Evolutionary conservation across 768 basidiomycete species (phyloP).

Genomic region (Mycena pura): DNA sequence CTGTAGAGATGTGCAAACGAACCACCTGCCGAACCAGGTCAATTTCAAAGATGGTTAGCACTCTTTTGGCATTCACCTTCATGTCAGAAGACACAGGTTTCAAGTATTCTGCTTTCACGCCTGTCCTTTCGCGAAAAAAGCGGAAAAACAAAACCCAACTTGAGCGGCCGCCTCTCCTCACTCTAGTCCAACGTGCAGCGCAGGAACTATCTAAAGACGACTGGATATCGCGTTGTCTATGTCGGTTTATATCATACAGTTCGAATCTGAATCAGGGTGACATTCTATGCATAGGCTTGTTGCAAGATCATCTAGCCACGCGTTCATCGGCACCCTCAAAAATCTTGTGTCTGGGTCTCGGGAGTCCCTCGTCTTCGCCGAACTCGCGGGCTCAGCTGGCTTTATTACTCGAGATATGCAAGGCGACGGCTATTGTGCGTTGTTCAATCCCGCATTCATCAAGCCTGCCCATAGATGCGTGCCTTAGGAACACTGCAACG

Average conservation of each 20-base stretch:
- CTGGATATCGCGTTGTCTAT: slow-evolving; percentile 63
- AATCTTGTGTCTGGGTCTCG: slow-evolving; percentile 76
- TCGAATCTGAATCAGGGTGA: not conserved
- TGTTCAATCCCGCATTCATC: slow-evolving; percentile 12
- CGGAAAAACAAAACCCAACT: slow-evolving; percentile 46
- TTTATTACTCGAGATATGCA: slow-evolving; percentile 63
- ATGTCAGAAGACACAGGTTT: slow-evolving; percentile 26
- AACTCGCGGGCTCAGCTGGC: slow-evolving; percentile 74
- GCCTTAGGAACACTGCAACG: slow-evolving; percentile 52
- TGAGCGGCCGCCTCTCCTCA: slow-evolving; percentile 41
- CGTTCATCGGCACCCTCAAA: slow-evolving; percentile 35
- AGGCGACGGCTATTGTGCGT: slow-evolving; percentile 67
- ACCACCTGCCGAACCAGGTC: slow-evolving; percentile 28
- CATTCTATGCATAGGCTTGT: slow-evolving; percentile 38
- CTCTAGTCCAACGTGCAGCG: slow-evolving; percentile 48
- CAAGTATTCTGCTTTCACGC: slow-evolving; percentile 59
- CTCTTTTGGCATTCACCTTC: not conserved
- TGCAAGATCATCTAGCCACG: slow-evolving; percentile 40
- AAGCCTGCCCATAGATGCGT: slow-evolving; percentile 22
- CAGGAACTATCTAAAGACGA: slow-evolving; percentile 55
- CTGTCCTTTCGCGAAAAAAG: slow-evolving; percentile 59
- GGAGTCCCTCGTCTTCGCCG: slow-evolving; percentile 68
- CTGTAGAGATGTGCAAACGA: not conserved
- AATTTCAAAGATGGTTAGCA: slow-evolving; percentile 9
- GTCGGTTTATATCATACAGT: slow-evolving; percentile 57